Evolutionary conservation across 768 basidiomycete genomes (phyloP).

Genomic region (Daedaleopsis nitida): DNA sequence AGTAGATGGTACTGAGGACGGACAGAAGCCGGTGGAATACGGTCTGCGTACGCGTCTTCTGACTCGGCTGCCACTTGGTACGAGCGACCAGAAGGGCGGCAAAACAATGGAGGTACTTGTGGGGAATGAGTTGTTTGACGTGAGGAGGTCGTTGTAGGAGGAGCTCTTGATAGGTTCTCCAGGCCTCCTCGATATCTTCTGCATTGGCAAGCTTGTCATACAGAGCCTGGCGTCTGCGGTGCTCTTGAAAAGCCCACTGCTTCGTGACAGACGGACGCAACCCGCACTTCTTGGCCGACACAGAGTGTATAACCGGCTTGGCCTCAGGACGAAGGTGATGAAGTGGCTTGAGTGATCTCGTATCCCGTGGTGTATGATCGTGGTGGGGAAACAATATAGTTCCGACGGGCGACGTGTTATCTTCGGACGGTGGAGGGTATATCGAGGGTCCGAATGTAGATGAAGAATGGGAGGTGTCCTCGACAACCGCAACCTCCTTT

Average conservation of each 20-base stretch:
- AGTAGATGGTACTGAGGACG: slow-evolving; percentile 60
- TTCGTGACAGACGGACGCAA: background rate
- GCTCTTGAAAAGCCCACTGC: slow-evolving; percentile 3
- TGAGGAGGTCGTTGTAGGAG: slow-evolving; percentile 8
- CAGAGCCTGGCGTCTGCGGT: background rate
- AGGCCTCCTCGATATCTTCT: slow-evolving; percentile 10
- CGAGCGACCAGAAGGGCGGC: slow-evolving; percentile 54
- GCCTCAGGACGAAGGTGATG: background rate
- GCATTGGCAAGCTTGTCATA: slow-evolving; percentile 7
- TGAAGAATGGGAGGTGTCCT: background rate
- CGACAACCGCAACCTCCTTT: background rate
- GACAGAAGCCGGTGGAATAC: slow-evolving; percentile 68
- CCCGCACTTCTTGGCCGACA: background rate
- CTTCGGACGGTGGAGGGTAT: background rate
- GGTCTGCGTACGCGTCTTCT: slow-evolving; percentile 54
- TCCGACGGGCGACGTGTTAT: background rate
- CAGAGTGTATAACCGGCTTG: background rate
- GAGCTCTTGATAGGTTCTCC: slow-evolving; percentile 12
- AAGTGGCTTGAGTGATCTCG: background rate
- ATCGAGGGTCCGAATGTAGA: background rate
- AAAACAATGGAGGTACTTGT: slow-evolving; percentile 59
- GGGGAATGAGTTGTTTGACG: slow-evolving; percentile 28
- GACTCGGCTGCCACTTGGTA: slow-evolving; percentile 26
- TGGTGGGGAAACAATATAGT: background rate
- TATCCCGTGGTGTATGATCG: background rate